These are phyloP conservation scores for Lachnellula occidentalis DNA, from an alignment of 2,329 filamentous ascomycete genomes.

Conservation along the genomic window DNA sequence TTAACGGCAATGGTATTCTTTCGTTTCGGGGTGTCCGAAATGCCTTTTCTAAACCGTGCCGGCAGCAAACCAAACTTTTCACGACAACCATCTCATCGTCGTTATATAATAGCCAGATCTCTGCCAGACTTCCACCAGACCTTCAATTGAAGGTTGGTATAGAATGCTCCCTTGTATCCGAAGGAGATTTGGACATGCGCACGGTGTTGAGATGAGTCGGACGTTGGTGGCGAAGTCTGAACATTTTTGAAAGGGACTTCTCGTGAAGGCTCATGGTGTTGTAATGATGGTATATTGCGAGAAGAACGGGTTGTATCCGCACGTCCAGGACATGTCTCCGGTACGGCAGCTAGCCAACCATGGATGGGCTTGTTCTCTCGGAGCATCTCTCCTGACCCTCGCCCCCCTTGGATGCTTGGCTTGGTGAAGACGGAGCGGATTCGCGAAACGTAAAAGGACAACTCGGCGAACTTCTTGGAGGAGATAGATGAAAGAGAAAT, in stretches of 20 bases:
- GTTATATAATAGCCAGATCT: slow-evolving; percentile 9
- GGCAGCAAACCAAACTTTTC: neutral
- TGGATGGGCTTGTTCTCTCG: neutral
- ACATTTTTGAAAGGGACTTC: neutral
- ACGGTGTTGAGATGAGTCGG: neutral
- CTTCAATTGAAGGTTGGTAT: neutral
- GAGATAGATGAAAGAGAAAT: neutral
- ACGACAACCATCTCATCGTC: neutral
- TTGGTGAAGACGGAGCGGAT: neutral
- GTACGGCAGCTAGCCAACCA: neutral
- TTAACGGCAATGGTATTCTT: neutral
- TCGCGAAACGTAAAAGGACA: neutral
- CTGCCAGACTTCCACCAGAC: slow-evolving; percentile 7
- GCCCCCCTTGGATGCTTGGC: neutral
- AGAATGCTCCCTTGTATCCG: neutral
- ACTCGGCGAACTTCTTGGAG: neutral
- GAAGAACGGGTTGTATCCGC: neutral
- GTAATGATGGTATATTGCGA: neutral
- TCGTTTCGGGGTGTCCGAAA: neutral
- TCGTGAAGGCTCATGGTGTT: neutral
- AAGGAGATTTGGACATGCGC: neutral
- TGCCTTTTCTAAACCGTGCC: neutral
- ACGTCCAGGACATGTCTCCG: neutral
- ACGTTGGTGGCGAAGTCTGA: neutral
- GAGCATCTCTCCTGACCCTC: neutral